A percentile compares a stretch with the other conserved stretches of the same genome.
These are phyloP conservation scores for Cubamyces lactineus DNA, from an alignment of 768 basidiomycete genomes.

Conservation along the genomic window DNA sequence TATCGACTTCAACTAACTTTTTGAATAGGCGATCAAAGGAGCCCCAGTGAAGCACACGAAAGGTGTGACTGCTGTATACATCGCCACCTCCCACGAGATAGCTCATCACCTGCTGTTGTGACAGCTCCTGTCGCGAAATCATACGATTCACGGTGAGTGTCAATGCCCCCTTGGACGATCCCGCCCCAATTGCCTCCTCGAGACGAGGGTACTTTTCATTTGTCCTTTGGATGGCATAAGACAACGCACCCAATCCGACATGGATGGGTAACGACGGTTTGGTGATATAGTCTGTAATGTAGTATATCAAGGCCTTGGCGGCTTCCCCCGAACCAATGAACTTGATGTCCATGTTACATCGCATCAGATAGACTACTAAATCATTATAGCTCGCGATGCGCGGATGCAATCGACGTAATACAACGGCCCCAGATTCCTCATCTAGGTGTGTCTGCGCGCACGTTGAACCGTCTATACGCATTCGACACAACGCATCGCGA, in stretches of 20 bases:
- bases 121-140: conserved; percentile 33
- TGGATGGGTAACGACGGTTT: conserved; percentile 33
- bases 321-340: conserved; percentile 39
- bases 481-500: conserved; percentile 7
- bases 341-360: conserved; percentile 38
- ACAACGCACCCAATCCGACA: conserved; percentile 19
- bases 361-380: conserved; percentile 17
- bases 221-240: not conserved
- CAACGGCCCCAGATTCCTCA: conserved; percentile 2
- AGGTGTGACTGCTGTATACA: conserved; percentile 28
- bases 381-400: conserved; percentile 11
- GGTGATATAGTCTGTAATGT: conserved; percentile 45
- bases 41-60: conserved; percentile 14
- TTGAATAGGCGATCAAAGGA: not conserved
- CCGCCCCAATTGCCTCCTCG: no score
- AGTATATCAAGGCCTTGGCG: conserved; percentile 39
- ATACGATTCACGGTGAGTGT: conserved; percentile 25
- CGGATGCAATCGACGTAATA: conserved; percentile 18
- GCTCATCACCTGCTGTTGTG: conserved; percentile 36
- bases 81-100: conserved; percentile 32
- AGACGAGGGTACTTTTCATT: not conserved
- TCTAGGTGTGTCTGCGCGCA: conserved; percentile 5
- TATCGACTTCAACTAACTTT: no score
- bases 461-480: conserved; percentile 21
- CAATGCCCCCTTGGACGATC: not conserved